Base-by-base conservation (phyloP, 2,329 filamentous ascomycete species). In the Penicillium sp. region DNA sequence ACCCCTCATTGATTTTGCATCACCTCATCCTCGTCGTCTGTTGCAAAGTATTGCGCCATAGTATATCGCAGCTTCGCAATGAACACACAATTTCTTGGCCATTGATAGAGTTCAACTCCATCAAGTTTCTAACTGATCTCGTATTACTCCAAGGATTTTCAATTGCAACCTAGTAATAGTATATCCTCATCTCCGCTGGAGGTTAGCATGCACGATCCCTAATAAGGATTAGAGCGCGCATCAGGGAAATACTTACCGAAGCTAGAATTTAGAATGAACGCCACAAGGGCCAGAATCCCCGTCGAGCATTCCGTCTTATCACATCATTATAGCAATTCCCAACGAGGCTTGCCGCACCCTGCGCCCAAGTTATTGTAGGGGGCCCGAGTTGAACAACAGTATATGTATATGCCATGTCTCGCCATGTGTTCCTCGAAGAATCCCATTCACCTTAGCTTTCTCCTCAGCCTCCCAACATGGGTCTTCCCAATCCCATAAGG, bases 11-110 rank as follows among this genome's bases (percentile, higher is more conserved):
- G 11, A 10, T 13, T 26, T 29, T 31, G 5, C 9, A 53, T 53
- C 50, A 48, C 54, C 45, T 53, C 53, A 55, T 55, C 13, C 20
- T 34, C 24, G 11, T 24, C 34, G 2, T 20, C 39, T 16, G 47
- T 55, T 37, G 47, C 53, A 51, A 51, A 55, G 4, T 26, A 55
- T 55, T 55, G 53, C 53, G 48, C 53, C 53, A 55, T 55, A 32
- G n/a, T 13, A 4, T 13, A 43, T 37, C 31, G 13, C 31, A 14
- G 14, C 11, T 22, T 44, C 18, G 38, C 20, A 34, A 29, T 18
- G 16, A 40, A 39, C 14, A 26, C 45, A 42, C 37, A 54, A 54
- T 31, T 22, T 9, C 51, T 53, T 53, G 51, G 51, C 51, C 35
- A 29, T 49, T 18, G 16, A 14, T 14, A 22, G 10, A 11, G 11